Evolutionary conservation across 164 flowering plant species (phyloP).

Genomic region (Vitis vinifera): DNA sequence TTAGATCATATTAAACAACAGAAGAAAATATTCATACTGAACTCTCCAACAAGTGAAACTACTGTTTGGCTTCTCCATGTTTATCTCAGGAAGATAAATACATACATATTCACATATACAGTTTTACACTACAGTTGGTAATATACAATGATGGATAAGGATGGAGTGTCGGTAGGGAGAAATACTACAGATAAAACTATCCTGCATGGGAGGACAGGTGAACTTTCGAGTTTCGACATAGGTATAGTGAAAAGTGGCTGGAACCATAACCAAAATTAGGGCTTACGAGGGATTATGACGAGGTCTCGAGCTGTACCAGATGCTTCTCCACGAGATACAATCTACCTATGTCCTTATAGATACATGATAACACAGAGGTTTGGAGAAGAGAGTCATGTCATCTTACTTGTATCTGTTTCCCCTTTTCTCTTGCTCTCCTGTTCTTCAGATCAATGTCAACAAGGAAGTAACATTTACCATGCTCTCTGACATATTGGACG

Average conservation of each 20-base stretch:
- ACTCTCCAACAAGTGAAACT: too few relatives aligned
- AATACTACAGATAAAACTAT: not conserved
- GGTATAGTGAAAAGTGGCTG: not conserved
- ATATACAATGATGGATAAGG: not conserved
- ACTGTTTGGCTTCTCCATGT: not conserved
- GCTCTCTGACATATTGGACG: conserved; percentile 46
- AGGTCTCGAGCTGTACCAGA: not conserved
- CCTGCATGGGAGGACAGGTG: not conserved
- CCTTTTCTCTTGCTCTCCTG: conserved; percentile 10
- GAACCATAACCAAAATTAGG: not conserved
- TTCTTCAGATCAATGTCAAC: conserved; percentile 37
- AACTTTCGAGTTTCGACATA: not conserved
- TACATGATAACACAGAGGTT: not conserved
- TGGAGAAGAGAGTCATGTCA: conserved; percentile 1
- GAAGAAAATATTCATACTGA: too few relatives aligned
- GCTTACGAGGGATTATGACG: too few relatives aligned
- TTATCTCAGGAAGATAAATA: not conserved
- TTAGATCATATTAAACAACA: too few relatives aligned
- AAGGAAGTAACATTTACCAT: conserved; percentile 33
- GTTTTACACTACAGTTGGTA: not conserved
- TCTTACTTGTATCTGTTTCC: conserved; percentile 12
- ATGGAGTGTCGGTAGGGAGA: too few relatives aligned
- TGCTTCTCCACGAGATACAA: not conserved
- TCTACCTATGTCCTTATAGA: too few relatives aligned
- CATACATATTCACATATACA: not conserved